Conservation (phyloP, 1,284 basidiomycete species). For the Puccinia hordei region DNA sequence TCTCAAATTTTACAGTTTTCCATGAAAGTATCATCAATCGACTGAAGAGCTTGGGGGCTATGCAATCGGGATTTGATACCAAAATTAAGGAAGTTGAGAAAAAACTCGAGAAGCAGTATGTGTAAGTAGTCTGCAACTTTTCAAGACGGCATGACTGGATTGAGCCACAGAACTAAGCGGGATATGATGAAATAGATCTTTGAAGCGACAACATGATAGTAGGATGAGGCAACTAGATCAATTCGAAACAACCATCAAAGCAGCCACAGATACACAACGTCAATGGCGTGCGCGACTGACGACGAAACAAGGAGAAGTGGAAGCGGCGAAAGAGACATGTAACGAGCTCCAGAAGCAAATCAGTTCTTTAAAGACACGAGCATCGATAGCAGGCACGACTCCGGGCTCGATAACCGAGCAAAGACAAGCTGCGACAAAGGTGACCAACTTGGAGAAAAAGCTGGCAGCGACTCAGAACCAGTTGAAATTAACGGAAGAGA, state of each 20-base stretch:
- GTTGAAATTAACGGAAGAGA: constrained; percentile 76
- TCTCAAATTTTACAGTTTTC: constrained; percentile 86
- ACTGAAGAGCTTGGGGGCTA: constrained; percentile 77
- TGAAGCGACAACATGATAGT: constrained; percentile 82
- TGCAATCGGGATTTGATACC: constrained; percentile 82
- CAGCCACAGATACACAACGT: constrained; percentile 77
- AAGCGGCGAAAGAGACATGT: constrained; percentile 72
- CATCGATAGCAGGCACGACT: constrained; percentile 58
- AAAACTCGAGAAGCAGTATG: constrained; percentile 70
- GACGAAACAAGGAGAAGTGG: constrained; percentile 83
- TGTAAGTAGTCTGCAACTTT: constrained; percentile 57
- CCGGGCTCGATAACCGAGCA: constrained; percentile 66
- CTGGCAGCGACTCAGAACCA: constrained; percentile 79
- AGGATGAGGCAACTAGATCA: constrained; percentile 91
- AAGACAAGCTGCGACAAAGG: constrained; percentile 71
- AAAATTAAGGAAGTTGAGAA: constrained; percentile 78
- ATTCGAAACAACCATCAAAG: constrained; percentile 84
- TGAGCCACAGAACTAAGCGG: not conserved
- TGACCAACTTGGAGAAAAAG: constrained; percentile 75
- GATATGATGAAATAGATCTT: constrained; percentile 62
- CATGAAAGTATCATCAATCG: constrained; percentile 89
- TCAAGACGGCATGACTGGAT: not conserved
- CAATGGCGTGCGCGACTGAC: constrained; percentile 81
- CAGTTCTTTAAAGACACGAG: constrained; percentile 65
- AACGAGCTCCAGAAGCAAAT: constrained; percentile 76